Percentiles rank a stretch among this genome's conserved stretches.
Evolutionary conservation across 768 basidiomycete species (phyloP).

Genomic region (Asterophora parasitica): DNA sequence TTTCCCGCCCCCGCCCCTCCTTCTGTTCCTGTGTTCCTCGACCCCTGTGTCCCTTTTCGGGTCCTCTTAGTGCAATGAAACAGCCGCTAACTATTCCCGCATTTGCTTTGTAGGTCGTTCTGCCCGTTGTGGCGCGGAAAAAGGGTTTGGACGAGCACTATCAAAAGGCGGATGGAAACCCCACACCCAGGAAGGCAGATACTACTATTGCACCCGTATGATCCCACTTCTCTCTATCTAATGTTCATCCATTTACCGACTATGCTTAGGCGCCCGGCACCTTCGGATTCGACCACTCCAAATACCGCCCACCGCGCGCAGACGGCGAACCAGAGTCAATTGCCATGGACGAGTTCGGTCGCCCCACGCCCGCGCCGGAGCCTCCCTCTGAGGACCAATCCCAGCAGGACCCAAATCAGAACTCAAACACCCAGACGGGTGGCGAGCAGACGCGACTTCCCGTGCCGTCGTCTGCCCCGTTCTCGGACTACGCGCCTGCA

Average conservation of each 20-base stretch:
- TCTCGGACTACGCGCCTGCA: conserved; percentile 51
- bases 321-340: conserved; percentile 36
- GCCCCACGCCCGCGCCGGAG: conserved; percentile 22
- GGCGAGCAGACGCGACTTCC: conserved; percentile 27
- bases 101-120: conserved; percentile 52
- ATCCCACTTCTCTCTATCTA: conserved; percentile 12
- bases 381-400: conserved; percentile 11
- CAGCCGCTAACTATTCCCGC: neutral
- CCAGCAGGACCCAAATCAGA: neutral
- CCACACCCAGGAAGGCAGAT: conserved; percentile 44
- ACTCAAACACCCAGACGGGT: conserved; percentile 10
- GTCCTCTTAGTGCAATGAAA: too few relatives aligned
- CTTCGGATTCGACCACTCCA: conserved; percentile 73
- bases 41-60: too few relatives aligned
- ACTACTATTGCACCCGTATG: conserved; percentile 54
- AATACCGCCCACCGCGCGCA: conserved; percentile 50
- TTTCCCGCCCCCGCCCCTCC: too few relatives aligned
- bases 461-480: conserved; percentile 53
- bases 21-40: too few relatives aligned
- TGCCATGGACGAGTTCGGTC: conserved; percentile 66
- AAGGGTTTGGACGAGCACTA: conserved; percentile 72
- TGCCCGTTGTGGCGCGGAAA: conserved; percentile 82
- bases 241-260: conserved; percentile 1
- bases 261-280: conserved; percentile 78
- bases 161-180: conserved; percentile 64